Percentiles rank a stretch among this genome's conserved stretches.
phyloP scores from a whole-genome alignment of 1,139 yeast genomes.

The Suhomyces maxii region DNA sequence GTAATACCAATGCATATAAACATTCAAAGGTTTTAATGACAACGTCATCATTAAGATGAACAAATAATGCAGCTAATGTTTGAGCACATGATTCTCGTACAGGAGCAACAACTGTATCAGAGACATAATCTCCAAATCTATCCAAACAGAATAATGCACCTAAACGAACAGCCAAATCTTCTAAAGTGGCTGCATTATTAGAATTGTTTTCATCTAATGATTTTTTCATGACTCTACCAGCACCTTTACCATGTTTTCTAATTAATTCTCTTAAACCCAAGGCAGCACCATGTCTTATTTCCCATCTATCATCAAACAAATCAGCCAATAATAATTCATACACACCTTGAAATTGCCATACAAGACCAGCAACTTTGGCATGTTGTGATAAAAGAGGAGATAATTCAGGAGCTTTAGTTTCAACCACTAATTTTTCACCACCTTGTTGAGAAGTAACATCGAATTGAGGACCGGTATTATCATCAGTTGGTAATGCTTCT shows the following conservation, averaged over 20 bases:
- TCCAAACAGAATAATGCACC: slow-evolving; percentile 89
- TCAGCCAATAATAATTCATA: slow-evolving; percentile 80
- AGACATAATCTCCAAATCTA: slow-evolving; percentile 94
- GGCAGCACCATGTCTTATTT: slow-evolving; percentile 93
- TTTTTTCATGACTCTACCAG: slow-evolving; percentile 76
- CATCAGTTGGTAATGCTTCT: slow-evolving; percentile 10
- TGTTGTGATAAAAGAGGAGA: slow-evolving; percentile 76
- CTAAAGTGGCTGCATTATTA: slow-evolving; percentile 70
- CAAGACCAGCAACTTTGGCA: slow-evolving; percentile 71
- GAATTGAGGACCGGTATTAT: slow-evolving; percentile 26
- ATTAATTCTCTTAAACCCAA: slow-evolving; percentile 87
- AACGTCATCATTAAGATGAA: slow-evolving; percentile 60
- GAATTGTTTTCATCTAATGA: slow-evolving; percentile 59
- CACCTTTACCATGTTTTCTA: slow-evolving; percentile 81
- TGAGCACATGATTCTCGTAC: slow-evolving; percentile 97
- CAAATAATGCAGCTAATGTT: slow-evolving; percentile 81
- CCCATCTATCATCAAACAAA: slow-evolving; percentile 88
- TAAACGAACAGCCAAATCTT: slow-evolving; percentile 84
- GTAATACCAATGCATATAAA: slow-evolving; percentile 70
- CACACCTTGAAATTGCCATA: slow-evolving; percentile 98
- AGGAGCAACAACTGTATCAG: slow-evolving; percentile 98
- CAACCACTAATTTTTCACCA: slow-evolving; percentile 80
- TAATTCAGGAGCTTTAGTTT: slow-evolving; percentile 66
- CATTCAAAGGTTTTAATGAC: slow-evolving; percentile 64
- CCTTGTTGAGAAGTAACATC: slow-evolving; percentile 80